These are phyloP conservation scores for Ophiostoma triangulosporum DNA, from an alignment of 2,329 filamentous ascomycete genomes.

Conservation along the genomic window DNA sequence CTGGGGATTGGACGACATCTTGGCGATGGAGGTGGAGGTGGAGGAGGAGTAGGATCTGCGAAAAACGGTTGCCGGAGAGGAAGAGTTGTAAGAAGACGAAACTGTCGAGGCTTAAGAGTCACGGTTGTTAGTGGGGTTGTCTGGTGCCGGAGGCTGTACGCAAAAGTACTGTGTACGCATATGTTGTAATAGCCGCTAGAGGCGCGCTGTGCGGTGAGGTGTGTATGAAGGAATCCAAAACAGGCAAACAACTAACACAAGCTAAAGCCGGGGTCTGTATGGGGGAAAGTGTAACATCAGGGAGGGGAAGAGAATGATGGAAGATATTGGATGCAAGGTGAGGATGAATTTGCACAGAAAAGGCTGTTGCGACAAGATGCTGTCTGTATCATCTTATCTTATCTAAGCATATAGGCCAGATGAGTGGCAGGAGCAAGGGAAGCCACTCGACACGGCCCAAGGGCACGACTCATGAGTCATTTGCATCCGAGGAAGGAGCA, in stretches of 20 bases:
- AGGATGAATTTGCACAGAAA: too few species aligned
- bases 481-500: conserved; percentile 1
- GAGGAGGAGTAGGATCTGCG: conserved; percentile 6
- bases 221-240: conserved; percentile 3
- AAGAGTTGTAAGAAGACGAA: not conserved
- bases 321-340: not conserved
- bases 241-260: conserved; percentile 7
- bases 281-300: not conserved
- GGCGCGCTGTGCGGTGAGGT: not conserved
- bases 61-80: not conserved
- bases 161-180: not conserved
- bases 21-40: conserved; percentile 3
- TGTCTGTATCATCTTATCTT: too few species aligned
- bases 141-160: too few species aligned
- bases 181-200: not conserved
- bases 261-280: not conserved
- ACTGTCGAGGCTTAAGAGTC: conserved; percentile 2
- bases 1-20: conserved; percentile 24
- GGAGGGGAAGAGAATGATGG: not conserved
- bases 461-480: conserved; percentile 7
- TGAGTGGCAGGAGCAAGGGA: not conserved
- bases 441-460: not conserved
- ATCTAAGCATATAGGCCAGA: not conserved
- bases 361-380: not conserved
- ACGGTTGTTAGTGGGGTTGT: conserved; percentile 5